A percentile compares a stretch with the other conserved stretches of the same genome.
These are phyloP conservation scores for Circinella minor DNA, from an alignment of 371 early-diverging fungal genomes.

Conservation along the genomic window DNA sequence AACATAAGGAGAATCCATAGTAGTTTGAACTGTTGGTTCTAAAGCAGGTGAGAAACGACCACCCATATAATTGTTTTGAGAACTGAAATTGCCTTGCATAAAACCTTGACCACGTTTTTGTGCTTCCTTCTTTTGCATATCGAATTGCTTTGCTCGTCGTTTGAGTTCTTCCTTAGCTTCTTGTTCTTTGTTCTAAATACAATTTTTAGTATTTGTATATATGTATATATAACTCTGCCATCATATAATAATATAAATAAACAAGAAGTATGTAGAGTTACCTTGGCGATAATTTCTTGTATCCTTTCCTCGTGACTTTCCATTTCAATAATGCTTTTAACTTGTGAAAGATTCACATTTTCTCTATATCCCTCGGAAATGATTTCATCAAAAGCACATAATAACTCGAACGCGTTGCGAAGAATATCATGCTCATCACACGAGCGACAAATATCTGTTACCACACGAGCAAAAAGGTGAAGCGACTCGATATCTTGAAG, in stretches of 20 bases:
- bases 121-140: slow-evolving; percentile 87
- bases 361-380: slow-evolving; percentile 91
- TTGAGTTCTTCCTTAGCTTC: slow-evolving; percentile 97
- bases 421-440: slow-evolving; percentile 78
- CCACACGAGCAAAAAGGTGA: slow-evolving; percentile 91
- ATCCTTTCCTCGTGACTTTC: slow-evolving; percentile 96
- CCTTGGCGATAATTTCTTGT: slow-evolving; percentile 93
- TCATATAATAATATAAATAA: too few species aligned
- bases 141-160: slow-evolving; percentile 89
- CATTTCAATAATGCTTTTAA: slow-evolving; percentile 93
- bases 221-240: background rate
- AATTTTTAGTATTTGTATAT: background rate
- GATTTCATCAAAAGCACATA: slow-evolving; percentile 96
- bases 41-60: slow-evolving; percentile 51
- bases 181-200: slow-evolving; percentile 86
- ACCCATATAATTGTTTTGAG: slow-evolving; percentile 48
- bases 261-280: slow-evolving; percentile 22
- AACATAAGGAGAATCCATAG: slow-evolving; percentile 33
- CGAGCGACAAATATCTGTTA: slow-evolving; percentile 90
- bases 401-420: slow-evolving; percentile 85
- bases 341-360: slow-evolving; percentile 81
- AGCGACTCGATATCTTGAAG: slow-evolving; percentile 94
- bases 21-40: slow-evolving; percentile 44
- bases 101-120: slow-evolving; percentile 73
- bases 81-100: slow-evolving; percentile 57